Base-by-base conservation (phyloP, 768 basidiomycete species). In the Rhizopogon roseolus region DNA sequence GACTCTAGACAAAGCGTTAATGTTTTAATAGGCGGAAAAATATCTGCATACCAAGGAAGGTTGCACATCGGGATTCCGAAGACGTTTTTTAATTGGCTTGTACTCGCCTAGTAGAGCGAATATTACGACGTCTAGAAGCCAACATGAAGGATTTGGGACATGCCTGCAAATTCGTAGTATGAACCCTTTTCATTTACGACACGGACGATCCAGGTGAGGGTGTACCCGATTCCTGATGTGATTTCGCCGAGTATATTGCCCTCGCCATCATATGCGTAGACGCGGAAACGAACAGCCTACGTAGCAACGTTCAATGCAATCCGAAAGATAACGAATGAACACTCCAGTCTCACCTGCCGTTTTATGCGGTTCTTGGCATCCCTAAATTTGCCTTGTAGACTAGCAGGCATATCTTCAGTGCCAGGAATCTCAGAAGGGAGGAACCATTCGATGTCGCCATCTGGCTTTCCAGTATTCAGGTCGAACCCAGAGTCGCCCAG, bases 161-260 rank as follows among this genome's bases (percentile, higher is more conserved):
- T 53, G 64, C 61, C 63, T 32, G 36, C 46, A 52, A 63, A 64
- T 10, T 38, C 16, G 19, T 50, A 34, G 32, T 25, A 61, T 32
- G 69, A 44, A 6, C 62, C 56, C 49, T 73, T 73, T 49, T 61
- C 63, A 53, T 73, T 73, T 6, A 66, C 68, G n/a, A 72, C 64
- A 39, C 69, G 60, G 29, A 71, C 59, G 2, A 43, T 64, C 71
- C 71, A 73, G 1, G 41, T 43, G 11, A 72, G 48, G 2, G 54
- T 43, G 44, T 55, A 72, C 16, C 56, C 54, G 7, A 50, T 44
- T 10, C 52, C 51, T 19, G 41, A 48, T 43, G 64, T 69, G 52
- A 69, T 52, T 55, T 72, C 72, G 4, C 65, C 64, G 13, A 71
- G 62, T 19, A 63, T 56, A 16, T 55, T 60, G 19, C 61, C 62